Conservation (phyloP, 1,284 basidiomycete species). For the Grifola frondosa region DNA sequence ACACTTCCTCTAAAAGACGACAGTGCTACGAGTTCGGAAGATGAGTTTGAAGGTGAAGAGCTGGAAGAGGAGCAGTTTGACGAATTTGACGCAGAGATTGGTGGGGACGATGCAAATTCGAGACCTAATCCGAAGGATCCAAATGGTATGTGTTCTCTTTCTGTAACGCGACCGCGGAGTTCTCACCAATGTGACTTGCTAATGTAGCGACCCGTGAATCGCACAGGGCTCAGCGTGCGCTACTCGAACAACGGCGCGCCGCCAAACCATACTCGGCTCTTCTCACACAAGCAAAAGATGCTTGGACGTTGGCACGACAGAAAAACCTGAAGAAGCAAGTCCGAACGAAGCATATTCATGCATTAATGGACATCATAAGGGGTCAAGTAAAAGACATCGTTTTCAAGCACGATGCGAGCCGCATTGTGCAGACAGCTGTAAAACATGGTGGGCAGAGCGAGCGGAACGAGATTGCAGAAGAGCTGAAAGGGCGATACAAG, state of each 20-base stretch:
- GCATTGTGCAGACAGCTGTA: constrained; percentile 84
- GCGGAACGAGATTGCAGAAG: constrained; percentile 74
- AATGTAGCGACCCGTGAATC: constrained; percentile 56
- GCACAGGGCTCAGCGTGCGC: constrained; percentile 63
- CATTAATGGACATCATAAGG: constrained; percentile 72
- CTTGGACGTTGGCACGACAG: constrained; percentile 81
- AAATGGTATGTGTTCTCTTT: constrained; percentile 44
- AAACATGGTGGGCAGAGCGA: constrained; percentile 81
- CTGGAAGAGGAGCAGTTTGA: constrained; percentile 30
- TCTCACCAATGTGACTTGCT: constrained; percentile 1
- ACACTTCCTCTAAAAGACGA: constrained; percentile 37
- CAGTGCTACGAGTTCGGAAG: constrained; percentile 33
- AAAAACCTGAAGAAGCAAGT: constrained; percentile 73
- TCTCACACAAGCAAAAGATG: constrained; percentile 70
- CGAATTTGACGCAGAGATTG: constrained; percentile 14
- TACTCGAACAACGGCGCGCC: constrained; percentile 67
- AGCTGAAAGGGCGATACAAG: constrained; percentile 78
- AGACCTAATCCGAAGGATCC: constrained; percentile 43
- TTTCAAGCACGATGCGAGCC: constrained; percentile 87
- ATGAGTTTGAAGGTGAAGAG: constrained; percentile 35
- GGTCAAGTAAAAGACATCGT: constrained; percentile 83
- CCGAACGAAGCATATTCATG: constrained; percentile 68
- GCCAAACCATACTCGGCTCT: constrained; percentile 78
- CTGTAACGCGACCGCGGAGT: neutral
- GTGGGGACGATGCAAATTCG: constrained; percentile 25